Evolutionary conservation across 1,284 basidiomycete genomes (phyloP), one percentile per base, ranked within the genome.

Genomic region (Moesziomyces sp.): DNA sequence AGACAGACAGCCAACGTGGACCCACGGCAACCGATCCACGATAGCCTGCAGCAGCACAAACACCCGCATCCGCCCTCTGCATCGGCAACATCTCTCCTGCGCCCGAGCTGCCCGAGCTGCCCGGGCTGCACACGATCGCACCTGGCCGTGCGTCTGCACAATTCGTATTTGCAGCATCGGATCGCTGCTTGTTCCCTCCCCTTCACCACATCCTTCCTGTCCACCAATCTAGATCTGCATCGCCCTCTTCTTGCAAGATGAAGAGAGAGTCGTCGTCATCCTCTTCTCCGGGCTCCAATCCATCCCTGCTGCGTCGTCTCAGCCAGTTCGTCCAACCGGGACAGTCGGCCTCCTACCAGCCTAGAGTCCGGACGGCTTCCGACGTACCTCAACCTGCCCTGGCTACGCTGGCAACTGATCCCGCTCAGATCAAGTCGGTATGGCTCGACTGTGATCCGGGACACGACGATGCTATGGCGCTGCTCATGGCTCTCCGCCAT

Each of bases 361-460:
- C 70, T 16, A 43, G 64, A 44, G 40, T 48, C 2, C 57, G 52
- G 18, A 57, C 52, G 13, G 8, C 45, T 9, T 43, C 54, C 14
- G 60, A 60, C 5, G 24, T 60, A 24, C 52, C 52, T n/a, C n/a
- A 34, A 5, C 46, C 58, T n/a, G 43, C 63, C 14, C 43, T 48
- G 6, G 44, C 55, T 3, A 54, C 58, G 16, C 16, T 49, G 8
- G 30, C 50, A 3, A 55, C 40, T 16, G 40, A 59, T 55, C 49
- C 47, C n/a, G 43, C 28, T 35, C 35, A 35, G 9, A 35, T 66
- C 64, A 78, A 78, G 43, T 56, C 76, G 30, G 16, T 79, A 21
- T 79, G 77, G 78, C 69, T 80, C 28, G 78, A 80, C 58, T 76
- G 74, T 52, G 78, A 80, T 46, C 77, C 78, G 7, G 79, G 79